Base-by-base conservation (phyloP, 371 early-diverging fungal species). In the Furculomyces boomerangus region DNA sequence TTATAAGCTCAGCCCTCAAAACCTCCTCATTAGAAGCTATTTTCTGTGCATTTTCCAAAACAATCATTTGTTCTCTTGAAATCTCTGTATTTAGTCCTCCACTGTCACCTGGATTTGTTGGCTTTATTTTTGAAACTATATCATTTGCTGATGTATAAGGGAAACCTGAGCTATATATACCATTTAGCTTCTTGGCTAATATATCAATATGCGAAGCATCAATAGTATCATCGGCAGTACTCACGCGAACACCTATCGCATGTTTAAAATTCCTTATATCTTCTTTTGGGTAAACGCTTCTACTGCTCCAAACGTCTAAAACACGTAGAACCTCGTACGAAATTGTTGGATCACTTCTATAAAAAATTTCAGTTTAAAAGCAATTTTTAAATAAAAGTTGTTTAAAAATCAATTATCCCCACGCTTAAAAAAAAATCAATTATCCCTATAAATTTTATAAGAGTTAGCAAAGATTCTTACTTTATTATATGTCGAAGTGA, bases 231-330 rank as follows among this genome's bases (percentile, higher is more conserved):
- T 25, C 32, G 13, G 5, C 2, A 31, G 20, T 30, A 35, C 16
- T 20, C 14, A n/a, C 10, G 35, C 16, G 16, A 10, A 26, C 5
- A 40, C 55, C 55, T n/a, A n/a, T 26, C 22, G 20, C 20, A 3
- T 54, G 13, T 44, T 40, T 54, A 54, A 54, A 31, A 5, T 22
- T 48, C 2, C 7, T 30, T 40, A 54, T 25, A 47, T 20, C 24
- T 20, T 41, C 43, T 16, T 3, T 16, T 8, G 55, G 35, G 30
- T 47, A 54, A 18, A 54, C 55, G 30, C 7, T 7, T 29, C 55
- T 31, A 30, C 22, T 22, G n/a, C 29, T 31, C 55, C 55, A 54
- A 3, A 54, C 32, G 3, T 54, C 55, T 25, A 54, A 30, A 3
- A 54, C 47, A 8, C 55, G 13, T 27, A 30, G 28, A 7, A 54